Evolutionary conservation across 306 rosid genomes (phyloP).

Genomic region (Pyrus betulifolia): DNA sequence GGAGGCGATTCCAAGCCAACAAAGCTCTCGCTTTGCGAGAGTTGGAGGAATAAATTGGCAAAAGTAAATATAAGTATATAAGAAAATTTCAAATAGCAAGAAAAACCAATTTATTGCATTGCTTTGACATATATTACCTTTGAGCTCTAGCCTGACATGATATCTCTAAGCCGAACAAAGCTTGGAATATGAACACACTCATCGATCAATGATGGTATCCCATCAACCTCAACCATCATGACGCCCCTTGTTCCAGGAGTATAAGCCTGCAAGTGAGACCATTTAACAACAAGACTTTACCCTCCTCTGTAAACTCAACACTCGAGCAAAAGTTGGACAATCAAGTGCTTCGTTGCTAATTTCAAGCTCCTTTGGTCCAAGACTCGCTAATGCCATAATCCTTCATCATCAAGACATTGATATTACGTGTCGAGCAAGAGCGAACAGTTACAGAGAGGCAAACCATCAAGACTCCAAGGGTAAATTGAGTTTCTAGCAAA

Average conservation of each 20-base stretch:
- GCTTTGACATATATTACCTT: neutral
- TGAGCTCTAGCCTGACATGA: neutral
- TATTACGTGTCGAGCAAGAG: neutral
- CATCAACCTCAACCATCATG: neutral
- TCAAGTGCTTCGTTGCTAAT: neutral
- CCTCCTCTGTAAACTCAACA: neutral
- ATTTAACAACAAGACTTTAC: neutral
- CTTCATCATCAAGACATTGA: conserved; percentile 1
- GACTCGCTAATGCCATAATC: neutral
- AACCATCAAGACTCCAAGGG: neutral
- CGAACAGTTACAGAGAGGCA: neutral
- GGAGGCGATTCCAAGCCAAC: no score
- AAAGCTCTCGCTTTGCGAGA: no score
- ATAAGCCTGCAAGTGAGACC: neutral
- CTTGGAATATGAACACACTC: neutral
- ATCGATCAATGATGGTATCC: neutral
- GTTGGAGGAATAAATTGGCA: neutral
- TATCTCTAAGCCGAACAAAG: neutral
- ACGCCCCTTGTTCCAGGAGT: neutral
- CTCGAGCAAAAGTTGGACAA: neutral
- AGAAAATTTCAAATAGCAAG: neutral
- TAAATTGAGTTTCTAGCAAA: neutral
- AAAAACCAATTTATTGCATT: neutral
- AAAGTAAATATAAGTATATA: neutral
- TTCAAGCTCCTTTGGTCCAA: conserved; percentile 2